Evolutionary conservation across 805 yeast genomes (phyloP).

Genomic region (Wickerhamomyces queroliae): DNA sequence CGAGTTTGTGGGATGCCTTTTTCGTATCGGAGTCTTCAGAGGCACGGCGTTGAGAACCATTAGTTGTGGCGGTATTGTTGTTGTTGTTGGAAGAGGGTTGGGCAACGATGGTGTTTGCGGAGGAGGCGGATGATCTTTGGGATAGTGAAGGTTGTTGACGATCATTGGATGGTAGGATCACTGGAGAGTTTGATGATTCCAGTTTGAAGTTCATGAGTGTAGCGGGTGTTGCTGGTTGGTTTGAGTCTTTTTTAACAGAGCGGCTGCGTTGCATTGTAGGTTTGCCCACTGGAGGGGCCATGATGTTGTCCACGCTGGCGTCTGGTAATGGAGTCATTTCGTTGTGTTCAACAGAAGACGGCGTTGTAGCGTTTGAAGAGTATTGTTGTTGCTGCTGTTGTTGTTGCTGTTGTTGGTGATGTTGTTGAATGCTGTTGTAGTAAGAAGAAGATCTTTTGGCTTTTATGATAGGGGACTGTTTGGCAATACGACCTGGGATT

Average conservation of each 20-base stretch:
- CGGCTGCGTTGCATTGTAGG: too few relatives aligned
- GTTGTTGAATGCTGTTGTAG: slow-evolving; percentile 9
- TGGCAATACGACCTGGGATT: slow-evolving; percentile 24
- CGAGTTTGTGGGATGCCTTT: slow-evolving; percentile 65
- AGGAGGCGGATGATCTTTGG: slow-evolving; percentile 9
- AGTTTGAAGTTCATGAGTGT: slow-evolving; percentile 20
- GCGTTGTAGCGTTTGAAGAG: slow-evolving; percentile 3
- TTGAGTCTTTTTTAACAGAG: slow-evolving; percentile 13
- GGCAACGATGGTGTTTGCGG: slow-evolving; percentile 5
- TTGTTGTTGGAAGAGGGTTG: slow-evolving; percentile 6
- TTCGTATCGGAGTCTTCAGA: slow-evolving; percentile 12
- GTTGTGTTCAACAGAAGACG: neutral
- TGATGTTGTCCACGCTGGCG: slow-evolving; percentile 4
- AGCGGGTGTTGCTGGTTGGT: slow-evolving; percentile 21
- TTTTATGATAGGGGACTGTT: slow-evolving; percentile 34
- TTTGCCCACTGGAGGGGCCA: too few relatives aligned
- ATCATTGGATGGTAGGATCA: slow-evolving; percentile 16
- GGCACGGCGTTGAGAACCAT: slow-evolving; percentile 11
- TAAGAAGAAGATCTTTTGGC: slow-evolving; percentile 21
- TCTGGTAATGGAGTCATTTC: slow-evolving; percentile 2
- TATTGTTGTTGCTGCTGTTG: slow-evolving; percentile 2
- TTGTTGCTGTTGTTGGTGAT: slow-evolving; percentile 10
- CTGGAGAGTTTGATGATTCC: slow-evolving; percentile 14
- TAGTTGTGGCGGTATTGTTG: slow-evolving; percentile 4
- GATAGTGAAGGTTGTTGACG: neutral